A percentile compares a stretch with the other conserved stretches of the same genome.
Evolutionary conservation across 2,329 filamentous ascomycete genomes (phyloP).

Genomic region (Colletotrichum viniferum): DNA sequence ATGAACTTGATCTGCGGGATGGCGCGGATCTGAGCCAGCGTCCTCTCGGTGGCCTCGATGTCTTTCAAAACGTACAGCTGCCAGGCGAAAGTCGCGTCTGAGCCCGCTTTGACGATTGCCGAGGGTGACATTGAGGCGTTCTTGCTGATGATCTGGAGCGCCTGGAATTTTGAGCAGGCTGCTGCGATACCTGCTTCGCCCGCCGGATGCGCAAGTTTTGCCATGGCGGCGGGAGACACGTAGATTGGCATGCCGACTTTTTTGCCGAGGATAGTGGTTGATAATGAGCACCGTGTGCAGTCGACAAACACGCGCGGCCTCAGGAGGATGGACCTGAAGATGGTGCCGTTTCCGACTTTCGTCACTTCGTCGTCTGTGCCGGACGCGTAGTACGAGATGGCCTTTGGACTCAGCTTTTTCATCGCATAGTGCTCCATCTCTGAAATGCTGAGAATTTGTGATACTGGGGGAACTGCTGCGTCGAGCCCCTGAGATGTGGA

Average conservation of each 20-base stretch:
- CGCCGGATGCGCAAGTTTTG: slow-evolving; percentile 74
- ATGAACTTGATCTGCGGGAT: slow-evolving; percentile 63
- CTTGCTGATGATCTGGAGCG: slow-evolving; percentile 79
- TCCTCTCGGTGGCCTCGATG: slow-evolving; percentile 50
- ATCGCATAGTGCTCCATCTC: slow-evolving; percentile 80
- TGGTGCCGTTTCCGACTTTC: slow-evolving; percentile 75
- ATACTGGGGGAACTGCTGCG: slow-evolving; percentile 55
- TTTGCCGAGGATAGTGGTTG: slow-evolving; percentile 71
- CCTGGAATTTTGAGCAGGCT: slow-evolving; percentile 71
- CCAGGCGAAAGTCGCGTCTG: slow-evolving; percentile 80
- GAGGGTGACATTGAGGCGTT: slow-evolving; percentile 86
- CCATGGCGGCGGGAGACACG: slow-evolving; percentile 81
- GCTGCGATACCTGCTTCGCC: slow-evolving; percentile 79
- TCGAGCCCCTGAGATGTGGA: background rate
- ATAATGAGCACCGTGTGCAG: slow-evolving; percentile 72
- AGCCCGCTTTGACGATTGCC: slow-evolving; percentile 72
- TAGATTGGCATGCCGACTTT: slow-evolving; percentile 74
- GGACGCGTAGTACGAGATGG: slow-evolving; percentile 89
- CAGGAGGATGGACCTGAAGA: slow-evolving; percentile 77
- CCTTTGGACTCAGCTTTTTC: slow-evolving; percentile 74
- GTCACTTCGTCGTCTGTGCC: slow-evolving; percentile 77
- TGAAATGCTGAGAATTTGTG: slow-evolving; percentile 75
- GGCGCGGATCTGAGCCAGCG: slow-evolving; percentile 62
- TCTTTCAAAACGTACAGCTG: slow-evolving; percentile 85
- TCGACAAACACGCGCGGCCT: slow-evolving; percentile 84